Base-by-base conservation (phyloP, 2,329 filamentous ascomycete genomes). In the Pseudogymnoascus sp. region DNA sequence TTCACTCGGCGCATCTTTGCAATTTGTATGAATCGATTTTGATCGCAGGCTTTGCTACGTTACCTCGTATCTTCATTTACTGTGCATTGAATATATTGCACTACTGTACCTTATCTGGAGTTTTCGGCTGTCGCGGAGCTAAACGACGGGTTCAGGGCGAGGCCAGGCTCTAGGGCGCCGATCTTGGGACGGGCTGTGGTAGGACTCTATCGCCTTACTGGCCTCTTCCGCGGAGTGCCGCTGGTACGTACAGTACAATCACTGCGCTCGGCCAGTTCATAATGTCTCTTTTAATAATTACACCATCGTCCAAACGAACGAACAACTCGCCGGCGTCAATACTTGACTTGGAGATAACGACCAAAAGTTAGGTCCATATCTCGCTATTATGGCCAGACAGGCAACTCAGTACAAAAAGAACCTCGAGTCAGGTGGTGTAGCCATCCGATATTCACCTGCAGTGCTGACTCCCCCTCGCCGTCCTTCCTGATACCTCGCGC, bases 41-140 rank as follows among this genome's bases (percentile, higher is more conserved):
- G 12, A 49, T 49, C 23, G 43, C 16, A 21, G 39, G 1, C 16
- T 52, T 52, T 52, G 43, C 26, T 52, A 52, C 43, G 43, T 31
- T 52, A 31, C 43, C 43, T 49, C 43, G 43, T 49, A 49, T 29
- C 23, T 49, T 49, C 43, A 49, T 49, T 49, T 49, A 49, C 29
- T 52, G 23, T 31, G 43, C 43, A 31, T n/a, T 31, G 43, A 16
- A 11, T 52, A 52, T 52, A 52, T 52, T 52, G 43, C 43, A 52
- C 43, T 52, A 52, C 43, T 52, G 43, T 52, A 52, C 43, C 43
- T 52, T 31, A 52, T 52, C 43, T 31, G 43, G 31, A 52, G 33
- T 52, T 52, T 52, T 52, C 23, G 43, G 43, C 43, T 52, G 23
- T 31, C 23, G 43, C 23, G 43, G 43, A 52, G 43, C 43, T 52